Conservation (phyloP, 2,329 filamentous ascomycete genomes). For the Cladophialophora psammophila region DNA sequence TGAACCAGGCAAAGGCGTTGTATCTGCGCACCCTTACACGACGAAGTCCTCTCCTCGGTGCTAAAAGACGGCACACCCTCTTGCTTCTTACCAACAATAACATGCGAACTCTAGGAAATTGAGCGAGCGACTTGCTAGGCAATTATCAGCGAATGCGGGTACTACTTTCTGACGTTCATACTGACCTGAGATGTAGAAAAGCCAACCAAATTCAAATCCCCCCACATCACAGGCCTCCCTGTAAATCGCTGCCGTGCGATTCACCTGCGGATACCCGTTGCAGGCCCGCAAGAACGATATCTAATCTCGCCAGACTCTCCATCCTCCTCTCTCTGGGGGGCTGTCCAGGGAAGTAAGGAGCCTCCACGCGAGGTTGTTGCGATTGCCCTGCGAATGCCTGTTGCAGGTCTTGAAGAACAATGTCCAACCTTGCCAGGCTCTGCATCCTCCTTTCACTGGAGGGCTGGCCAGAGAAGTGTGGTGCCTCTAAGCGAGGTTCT, state of each 20-base stretch:
- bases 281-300: not conserved
- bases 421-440: not conserved
- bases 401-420: constrained; percentile 2
- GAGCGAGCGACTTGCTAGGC: not conserved
- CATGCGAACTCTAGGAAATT: not conserved
- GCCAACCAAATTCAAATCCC: not conserved
- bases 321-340: constrained; percentile 1
- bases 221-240: not conserved
- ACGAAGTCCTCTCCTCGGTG: not conserved
- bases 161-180: not conserved
- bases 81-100: not conserved
- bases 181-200: constrained; percentile 18
- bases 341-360: not conserved
- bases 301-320: not conserved
- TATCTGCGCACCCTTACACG: not conserved
- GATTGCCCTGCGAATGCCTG: not conserved
- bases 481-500: not conserved
- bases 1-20: not conserved
- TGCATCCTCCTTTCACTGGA: constrained; percentile 1
- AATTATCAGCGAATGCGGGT: not conserved
- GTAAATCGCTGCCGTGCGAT: not conserved
- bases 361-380: constrained; percentile 1
- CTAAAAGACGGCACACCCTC: not conserved
- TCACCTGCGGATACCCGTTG: not conserved
- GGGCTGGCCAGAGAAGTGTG: not conserved